phyloP scores from a whole-genome alignment of 1,284 basidiomycete genomes.

The Mycosarcoma mackinlayi region DNA sequence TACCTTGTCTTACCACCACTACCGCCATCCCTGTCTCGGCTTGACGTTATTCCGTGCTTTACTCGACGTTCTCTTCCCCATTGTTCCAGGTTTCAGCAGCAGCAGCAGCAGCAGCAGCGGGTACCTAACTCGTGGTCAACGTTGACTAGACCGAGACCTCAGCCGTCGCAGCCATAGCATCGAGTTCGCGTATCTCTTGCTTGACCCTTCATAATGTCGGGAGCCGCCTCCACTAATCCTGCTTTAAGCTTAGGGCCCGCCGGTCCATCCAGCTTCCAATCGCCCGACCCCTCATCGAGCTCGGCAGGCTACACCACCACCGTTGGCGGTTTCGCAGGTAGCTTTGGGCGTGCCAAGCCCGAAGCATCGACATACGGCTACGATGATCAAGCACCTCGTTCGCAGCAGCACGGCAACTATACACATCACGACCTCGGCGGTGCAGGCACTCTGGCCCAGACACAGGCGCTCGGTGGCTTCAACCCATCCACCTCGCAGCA shows the following conservation, averaged over 20 bases:
- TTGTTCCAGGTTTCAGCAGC: no score
- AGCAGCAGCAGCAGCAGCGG: no score
- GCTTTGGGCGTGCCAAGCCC: conserved; percentile 35
- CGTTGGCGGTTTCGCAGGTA: conserved; percentile 25
- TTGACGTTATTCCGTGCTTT: conserved; percentile 18
- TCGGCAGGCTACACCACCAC: conserved; percentile 24
- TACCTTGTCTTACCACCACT: conserved; percentile 20
- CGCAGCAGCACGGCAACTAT: conserved; percentile 47
- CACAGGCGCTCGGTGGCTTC: conserved; percentile 39
- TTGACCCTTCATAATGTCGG: conserved; percentile 40
- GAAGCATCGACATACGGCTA: conserved; percentile 33
- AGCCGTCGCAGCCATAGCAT: no score
- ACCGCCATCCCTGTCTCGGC: conserved; percentile 44
- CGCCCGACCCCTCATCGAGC: conserved; percentile 38
- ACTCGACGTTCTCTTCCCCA: conserved; percentile 9
- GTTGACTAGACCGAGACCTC: no score
- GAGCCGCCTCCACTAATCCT: conserved; percentile 45
- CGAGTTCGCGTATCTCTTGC: no score
- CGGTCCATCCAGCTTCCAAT: conserved; percentile 35
- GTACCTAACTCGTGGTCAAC: no score
- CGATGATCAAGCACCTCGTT: conserved; percentile 50
- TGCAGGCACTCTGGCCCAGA: conserved; percentile 29
- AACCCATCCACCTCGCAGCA: conserved; percentile 33
- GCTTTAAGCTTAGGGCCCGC: conserved; percentile 39
- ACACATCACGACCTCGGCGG: conserved; percentile 44